Base-by-base conservation (phyloP, 257 asterid species). In the Solanum pinnatisectum region DNA sequence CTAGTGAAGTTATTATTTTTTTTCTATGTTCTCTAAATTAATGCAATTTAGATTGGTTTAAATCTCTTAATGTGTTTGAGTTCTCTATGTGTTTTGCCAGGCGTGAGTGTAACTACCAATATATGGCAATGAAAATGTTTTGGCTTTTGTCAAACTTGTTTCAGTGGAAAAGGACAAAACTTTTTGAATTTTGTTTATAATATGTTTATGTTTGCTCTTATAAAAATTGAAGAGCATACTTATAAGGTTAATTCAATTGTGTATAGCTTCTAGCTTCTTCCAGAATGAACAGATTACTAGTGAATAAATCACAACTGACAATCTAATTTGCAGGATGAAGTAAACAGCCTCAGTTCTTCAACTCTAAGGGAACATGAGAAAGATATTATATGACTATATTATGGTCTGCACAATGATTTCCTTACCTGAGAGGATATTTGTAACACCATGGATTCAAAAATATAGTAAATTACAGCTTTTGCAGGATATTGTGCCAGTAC, bases 371-470 rank as follows among this genome's bases (percentile, higher is more conserved):
- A 92, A 89, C 93, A 98, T 87, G 98, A 97, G 91, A 89, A 94
- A 56, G 98, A 95, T 15, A 97, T 97, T 60, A 93, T 96, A 63
- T 96, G 98, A 74, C 90, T 94, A 27, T 97, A 97, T 92, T 94
- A 94, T 83, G 98, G 99, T 89, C 88, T 97, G 30, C 97, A 93
- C 87, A 90, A 92, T 25, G 98, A 93, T 92, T 94, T 96, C 84
- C 97, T 95, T 89, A 97, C 98, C 30, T 97, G 98, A 95, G 88
- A 10, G 15, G 49, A 40, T 40, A 40, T 40, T 40, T 11, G 46
- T 42, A 42, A 42, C 46, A 42, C 15, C 49, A 10, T 15, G 15
- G 49, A 11, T 42, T 42, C 15, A 10, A 42, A 42, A 42, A 11
- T 42, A 42, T 42, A 42, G 49, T 10, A 42, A 42, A 42, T 42